phyloP scores from a whole-genome alignment of 2,329 filamentous ascomycete genomes.

The Penicillium rolfsii region DNA sequence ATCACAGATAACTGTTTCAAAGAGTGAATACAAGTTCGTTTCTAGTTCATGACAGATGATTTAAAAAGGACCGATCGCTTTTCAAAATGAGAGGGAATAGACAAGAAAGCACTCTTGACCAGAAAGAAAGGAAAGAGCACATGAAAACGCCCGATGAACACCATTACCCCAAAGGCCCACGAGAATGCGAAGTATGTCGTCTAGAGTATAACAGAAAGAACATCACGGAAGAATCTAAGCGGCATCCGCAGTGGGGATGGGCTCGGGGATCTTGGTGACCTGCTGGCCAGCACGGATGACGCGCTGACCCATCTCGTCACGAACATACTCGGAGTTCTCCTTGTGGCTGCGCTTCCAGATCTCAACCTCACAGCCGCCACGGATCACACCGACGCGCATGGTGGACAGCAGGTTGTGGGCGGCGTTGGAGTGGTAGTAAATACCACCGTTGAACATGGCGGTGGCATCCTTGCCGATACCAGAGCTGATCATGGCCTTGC shows the following conservation, averaged over 20 bases:
- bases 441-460: constrained; percentile 88
- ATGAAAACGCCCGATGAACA: constrained; percentile 19
- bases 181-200: constrained; percentile 32
- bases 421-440: constrained; percentile 87
- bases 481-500: constrained; percentile 80
- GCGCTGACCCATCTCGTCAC: constrained; percentile 77
- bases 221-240: constrained; percentile 50
- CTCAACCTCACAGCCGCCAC: constrained; percentile 85
- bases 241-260: constrained; percentile 80
- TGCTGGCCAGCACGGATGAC: constrained; percentile 86
- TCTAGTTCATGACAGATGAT: constrained; percentile 35
- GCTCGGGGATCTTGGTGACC: constrained; percentile 79
- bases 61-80: constrained; percentile 26
- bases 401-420: constrained; percentile 87
- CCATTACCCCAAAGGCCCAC: constrained; percentile 24
- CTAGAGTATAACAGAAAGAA: constrained; percentile 10
- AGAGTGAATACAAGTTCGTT: constrained; percentile 26
- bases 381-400: constrained; percentile 84
- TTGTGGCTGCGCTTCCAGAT: constrained; percentile 88
- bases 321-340: constrained; percentile 76
- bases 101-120: constrained; percentile 6
- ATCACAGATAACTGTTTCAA: neutral
- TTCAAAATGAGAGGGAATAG: constrained; percentile 20
- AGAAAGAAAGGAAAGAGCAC: constrained; percentile 10
- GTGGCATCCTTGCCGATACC: constrained; percentile 86